phyloP scores from a whole-genome alignment of 352 stramenopile species.

The Phytophthora idaei region DNA sequence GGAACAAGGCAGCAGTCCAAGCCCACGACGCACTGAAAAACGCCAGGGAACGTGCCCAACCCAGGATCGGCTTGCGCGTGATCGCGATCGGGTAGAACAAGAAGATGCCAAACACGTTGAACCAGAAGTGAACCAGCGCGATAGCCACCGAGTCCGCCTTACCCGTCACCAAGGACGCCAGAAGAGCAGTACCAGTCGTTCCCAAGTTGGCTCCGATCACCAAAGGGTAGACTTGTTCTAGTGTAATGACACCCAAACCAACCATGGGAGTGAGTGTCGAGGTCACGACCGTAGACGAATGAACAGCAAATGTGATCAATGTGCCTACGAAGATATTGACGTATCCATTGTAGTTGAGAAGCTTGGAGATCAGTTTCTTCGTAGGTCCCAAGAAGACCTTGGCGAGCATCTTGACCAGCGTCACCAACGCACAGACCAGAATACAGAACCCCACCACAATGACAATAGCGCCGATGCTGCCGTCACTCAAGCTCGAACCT shows the following conservation, averaged over 20 bases:
- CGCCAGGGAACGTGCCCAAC: slow-evolving; percentile 64
- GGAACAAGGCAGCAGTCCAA: slow-evolving; percentile 48
- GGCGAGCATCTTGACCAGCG: slow-evolving; percentile 51
- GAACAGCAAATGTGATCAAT: slow-evolving; percentile 84
- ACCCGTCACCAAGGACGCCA: slow-evolving; percentile 83
- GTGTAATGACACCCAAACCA: slow-evolving; percentile 82
- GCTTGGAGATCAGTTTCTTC: slow-evolving; percentile 77
- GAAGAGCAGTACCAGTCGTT: slow-evolving; percentile 84
- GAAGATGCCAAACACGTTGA: slow-evolving; percentile 90
- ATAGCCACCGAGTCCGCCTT: slow-evolving; percentile 79
- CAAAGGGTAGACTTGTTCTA: slow-evolving; percentile 89
- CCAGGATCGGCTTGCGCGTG: slow-evolving; percentile 78
- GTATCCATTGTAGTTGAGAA: slow-evolving; percentile 89
- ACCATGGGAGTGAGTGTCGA: slow-evolving; percentile 89
- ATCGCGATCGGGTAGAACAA: slow-evolving; percentile 91
- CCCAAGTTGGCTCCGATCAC: slow-evolving; percentile 92
- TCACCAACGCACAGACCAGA: slow-evolving; percentile 46
- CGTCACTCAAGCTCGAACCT: slow-evolving; percentile 32
- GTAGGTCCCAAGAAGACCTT: slow-evolving; percentile 76
- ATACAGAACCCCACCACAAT: slow-evolving; percentile 45
- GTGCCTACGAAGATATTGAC: slow-evolving; percentile 84
- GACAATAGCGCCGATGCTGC: slow-evolving; percentile 44
- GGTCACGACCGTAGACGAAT: slow-evolving; percentile 90
- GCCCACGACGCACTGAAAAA: slow-evolving; percentile 60
- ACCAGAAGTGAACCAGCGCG: slow-evolving; percentile 90